Conservation (phyloP, 306 rosid species). For the Prunus davidiana region DNA sequence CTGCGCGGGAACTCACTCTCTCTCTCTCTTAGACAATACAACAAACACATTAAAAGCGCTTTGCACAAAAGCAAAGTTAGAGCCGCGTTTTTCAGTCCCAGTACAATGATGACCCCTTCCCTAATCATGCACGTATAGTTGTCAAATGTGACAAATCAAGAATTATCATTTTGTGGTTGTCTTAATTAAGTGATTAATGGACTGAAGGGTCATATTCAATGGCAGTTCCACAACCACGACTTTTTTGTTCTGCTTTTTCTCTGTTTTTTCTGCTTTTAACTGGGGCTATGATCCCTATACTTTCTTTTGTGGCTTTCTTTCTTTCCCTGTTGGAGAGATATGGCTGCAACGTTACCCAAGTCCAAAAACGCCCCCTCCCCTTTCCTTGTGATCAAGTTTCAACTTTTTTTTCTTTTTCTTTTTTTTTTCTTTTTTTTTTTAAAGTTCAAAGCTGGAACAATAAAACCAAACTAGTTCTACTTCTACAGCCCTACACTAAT, state of each 20-base stretch:
- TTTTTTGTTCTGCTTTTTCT: constrained; percentile 21
- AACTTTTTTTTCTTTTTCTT: neutral
- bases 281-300: constrained; percentile 34
- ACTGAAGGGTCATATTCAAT: constrained; percentile 59
- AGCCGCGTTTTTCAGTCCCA: constrained; percentile 68
- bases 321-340: constrained; percentile 48
- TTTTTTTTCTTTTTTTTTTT: no score
- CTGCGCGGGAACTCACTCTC: constrained; percentile 2
- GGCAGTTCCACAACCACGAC: constrained; percentile 69
- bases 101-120: constrained; percentile 63
- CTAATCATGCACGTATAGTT: constrained; percentile 52
- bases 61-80: constrained; percentile 15
- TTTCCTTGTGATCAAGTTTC: constrained; percentile 21
- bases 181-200: constrained; percentile 33
- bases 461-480: constrained; percentile 26
- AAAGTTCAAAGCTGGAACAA: neutral
- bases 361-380: neutral
- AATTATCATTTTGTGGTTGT: constrained; percentile 19
- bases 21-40: constrained; percentile 23
- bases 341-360: neutral
- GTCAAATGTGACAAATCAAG: constrained; percentile 48
- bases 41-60: constrained; percentile 14
- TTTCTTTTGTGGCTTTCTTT: constrained; percentile 44
- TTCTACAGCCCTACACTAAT: constrained; percentile 13
- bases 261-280: constrained; percentile 33